phyloP scores from a whole-genome alignment of 257 asterid species.

The Nicotiana otophora region DNA sequence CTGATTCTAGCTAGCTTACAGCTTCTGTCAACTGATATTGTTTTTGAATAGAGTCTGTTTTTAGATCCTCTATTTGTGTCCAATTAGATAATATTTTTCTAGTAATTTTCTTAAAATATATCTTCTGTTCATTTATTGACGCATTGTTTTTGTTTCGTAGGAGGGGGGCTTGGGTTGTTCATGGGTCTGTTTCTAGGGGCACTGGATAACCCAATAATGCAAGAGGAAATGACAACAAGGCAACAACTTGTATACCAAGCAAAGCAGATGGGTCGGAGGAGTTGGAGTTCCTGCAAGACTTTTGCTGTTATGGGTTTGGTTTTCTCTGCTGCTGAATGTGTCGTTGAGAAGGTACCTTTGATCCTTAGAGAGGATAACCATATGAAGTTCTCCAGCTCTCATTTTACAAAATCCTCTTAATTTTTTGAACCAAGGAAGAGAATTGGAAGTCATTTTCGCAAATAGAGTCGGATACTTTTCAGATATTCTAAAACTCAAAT shows the following conservation, averaged over 20 bases:
- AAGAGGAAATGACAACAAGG: slow-evolving; percentile 71
- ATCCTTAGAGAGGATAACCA: not conserved
- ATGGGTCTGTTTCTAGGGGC: slow-evolving; percentile 93
- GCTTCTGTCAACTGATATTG: too few relatives aligned
- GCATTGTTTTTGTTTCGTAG: slow-evolving; percentile 32
- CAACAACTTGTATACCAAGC: slow-evolving; percentile 75
- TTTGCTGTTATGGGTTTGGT: slow-evolving; percentile 92
- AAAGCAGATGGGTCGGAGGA: slow-evolving; percentile 89
- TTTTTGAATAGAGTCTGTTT: not conserved
- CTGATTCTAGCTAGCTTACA: not conserved
- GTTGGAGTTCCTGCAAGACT: slow-evolving; percentile 95
- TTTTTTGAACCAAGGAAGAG: not conserved
- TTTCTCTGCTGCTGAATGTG: slow-evolving; percentile 84
- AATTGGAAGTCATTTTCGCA: not conserved
- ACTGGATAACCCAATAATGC: slow-evolving; percentile 75
- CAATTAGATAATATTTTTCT: not conserved
- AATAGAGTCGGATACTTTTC: not conserved
- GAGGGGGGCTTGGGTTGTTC: slow-evolving; percentile 85
- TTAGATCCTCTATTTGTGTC: not conserved
- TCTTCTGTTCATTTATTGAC: not conserved
- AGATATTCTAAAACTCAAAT: not conserved
- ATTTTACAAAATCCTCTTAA: not conserved
- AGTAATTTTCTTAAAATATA: not conserved
- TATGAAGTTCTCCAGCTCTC: not conserved
- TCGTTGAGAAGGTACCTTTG: slow-evolving; percentile 62